Conservation (phyloP, 768 basidiomycete genomes). For the Psilocybe cyanescens region DNA sequence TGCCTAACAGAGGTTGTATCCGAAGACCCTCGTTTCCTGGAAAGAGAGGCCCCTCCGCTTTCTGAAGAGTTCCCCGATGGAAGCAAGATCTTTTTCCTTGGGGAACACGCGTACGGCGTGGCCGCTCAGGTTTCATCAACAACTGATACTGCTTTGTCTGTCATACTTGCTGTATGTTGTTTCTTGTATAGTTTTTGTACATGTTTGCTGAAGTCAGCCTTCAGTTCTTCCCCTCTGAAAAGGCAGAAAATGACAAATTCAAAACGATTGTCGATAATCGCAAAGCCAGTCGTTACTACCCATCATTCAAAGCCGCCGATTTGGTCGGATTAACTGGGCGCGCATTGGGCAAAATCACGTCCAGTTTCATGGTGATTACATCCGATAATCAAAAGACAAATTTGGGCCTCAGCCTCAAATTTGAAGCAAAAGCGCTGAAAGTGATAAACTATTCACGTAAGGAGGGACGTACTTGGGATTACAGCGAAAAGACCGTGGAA, state of each 20-base stretch:
- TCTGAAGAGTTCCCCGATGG: conserved; percentile 90
- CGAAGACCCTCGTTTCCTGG: conserved; percentile 88
- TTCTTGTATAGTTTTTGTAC: background rate
- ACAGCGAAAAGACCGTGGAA: conserved; percentile 82
- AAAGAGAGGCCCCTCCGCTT: conserved; percentile 80
- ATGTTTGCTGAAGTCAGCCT: background rate
- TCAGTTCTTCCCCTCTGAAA: conserved; percentile 89
- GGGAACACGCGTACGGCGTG: conserved; percentile 93
- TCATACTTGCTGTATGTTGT: conserved; percentile 79
- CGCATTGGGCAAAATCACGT: conserved; percentile 88
- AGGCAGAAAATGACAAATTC: conserved; percentile 78
- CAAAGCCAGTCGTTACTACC: conserved; percentile 63
- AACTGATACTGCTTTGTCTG: conserved; percentile 69
- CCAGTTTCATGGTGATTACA: conserved; percentile 88
- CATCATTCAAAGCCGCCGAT: conserved; percentile 79
- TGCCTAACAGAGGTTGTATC: conserved; percentile 77
- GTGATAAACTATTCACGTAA: conserved; percentile 92
- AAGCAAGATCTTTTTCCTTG: conserved; percentile 94
- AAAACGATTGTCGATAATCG: conserved; percentile 63
- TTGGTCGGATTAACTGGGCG: conserved; percentile 75
- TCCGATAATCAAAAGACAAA: conserved; percentile 83
- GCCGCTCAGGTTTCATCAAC: conserved; percentile 88
- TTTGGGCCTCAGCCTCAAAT: conserved; percentile 93
- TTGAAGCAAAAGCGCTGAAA: conserved; percentile 91
- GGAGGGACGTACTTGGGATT: conserved; percentile 88